Evolutionary conservation across 164 flowering plant species (phyloP).

Genomic region (Berberis thunbergii): DNA sequence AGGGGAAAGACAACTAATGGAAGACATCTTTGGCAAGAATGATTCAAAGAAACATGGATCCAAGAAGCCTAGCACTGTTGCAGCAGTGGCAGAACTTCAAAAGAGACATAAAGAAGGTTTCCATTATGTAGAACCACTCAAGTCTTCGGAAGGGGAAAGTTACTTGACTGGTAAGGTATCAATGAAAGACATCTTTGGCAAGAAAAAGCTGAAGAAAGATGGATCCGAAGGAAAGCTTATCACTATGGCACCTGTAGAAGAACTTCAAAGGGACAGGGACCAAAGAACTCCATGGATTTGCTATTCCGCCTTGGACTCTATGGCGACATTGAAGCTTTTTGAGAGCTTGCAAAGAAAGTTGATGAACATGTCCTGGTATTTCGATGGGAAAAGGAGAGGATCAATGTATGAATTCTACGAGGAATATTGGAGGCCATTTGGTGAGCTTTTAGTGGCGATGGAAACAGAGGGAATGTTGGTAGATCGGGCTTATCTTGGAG

Average conservation of each 20-base stretch:
- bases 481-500: slow-evolving; percentile 68
- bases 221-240: slow-evolving; percentile 76
- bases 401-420: slow-evolving; percentile 66
- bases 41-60: background rate
- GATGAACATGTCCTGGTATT: slow-evolving; percentile 30
- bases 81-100: background rate
- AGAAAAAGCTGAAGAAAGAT: slow-evolving; percentile 70
- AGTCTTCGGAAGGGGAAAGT: slow-evolving; percentile 14
- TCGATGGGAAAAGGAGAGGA: slow-evolving; percentile 39
- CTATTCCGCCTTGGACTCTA: slow-evolving; percentile 86
- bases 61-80: background rate
- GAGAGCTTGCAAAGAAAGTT: slow-evolving; percentile 59
- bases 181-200: slow-evolving; percentile 86
- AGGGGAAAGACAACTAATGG: background rate
- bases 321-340: slow-evolving; percentile 68
- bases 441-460: slow-evolving; percentile 80
- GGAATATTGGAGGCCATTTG: slow-evolving; percentile 82
- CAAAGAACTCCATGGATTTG: slow-evolving; percentile 73
- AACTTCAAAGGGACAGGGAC: slow-evolving; percentile 65
- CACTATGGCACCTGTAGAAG: slow-evolving; percentile 71
- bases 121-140: background rate
- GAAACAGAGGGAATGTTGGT: slow-evolving; percentile 97
- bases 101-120: background rate
- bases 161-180: slow-evolving; percentile 63
- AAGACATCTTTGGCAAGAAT: background rate